phyloP scores from a whole-genome alignment of 139 green algal species.

The Auxenochlorella protothecoides region DNA sequence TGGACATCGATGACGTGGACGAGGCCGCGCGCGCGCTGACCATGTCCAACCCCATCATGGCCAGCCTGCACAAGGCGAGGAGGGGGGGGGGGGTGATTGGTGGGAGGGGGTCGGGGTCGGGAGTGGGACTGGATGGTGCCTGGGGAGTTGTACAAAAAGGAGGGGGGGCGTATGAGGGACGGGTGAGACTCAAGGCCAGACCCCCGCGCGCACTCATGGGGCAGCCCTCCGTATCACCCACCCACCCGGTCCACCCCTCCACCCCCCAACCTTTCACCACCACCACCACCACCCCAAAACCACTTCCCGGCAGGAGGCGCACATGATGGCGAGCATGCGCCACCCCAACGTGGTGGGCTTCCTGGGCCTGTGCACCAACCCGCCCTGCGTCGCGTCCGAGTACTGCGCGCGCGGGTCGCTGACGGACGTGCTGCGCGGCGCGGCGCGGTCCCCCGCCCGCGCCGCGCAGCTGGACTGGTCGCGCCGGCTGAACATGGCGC shows the following conservation, averaged over 20 bases:
- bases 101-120: background rate
- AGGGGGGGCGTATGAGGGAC: no score
- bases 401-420: conserved; percentile 48
- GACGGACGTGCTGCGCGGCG: conserved; percentile 43
- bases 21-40: conserved; percentile 16
- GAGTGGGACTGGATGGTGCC: no score
- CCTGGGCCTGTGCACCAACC: conserved; percentile 40
- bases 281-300: background rate
- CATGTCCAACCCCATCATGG: conserved; percentile 8
- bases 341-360: conserved; percentile 48
- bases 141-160: no score
- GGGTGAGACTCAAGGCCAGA: no score
- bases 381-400: conserved; percentile 31
- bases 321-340: conserved; percentile 33
- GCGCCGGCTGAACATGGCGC: conserved; percentile 39
- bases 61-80: conserved; percentile 12
- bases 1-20: conserved; percentile 18
- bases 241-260: background rate
- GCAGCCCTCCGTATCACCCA: background rate
- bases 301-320: conserved; percentile 17
- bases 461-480: conserved; percentile 40
- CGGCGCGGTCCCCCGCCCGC: conserved; percentile 4
- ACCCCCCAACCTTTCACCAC: background rate
- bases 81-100: background rate
- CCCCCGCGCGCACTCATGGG: no score